Conservation (phyloP, 2,329 filamentous ascomycete genomes). For the Pseudogymnoascus sp. region DNA sequence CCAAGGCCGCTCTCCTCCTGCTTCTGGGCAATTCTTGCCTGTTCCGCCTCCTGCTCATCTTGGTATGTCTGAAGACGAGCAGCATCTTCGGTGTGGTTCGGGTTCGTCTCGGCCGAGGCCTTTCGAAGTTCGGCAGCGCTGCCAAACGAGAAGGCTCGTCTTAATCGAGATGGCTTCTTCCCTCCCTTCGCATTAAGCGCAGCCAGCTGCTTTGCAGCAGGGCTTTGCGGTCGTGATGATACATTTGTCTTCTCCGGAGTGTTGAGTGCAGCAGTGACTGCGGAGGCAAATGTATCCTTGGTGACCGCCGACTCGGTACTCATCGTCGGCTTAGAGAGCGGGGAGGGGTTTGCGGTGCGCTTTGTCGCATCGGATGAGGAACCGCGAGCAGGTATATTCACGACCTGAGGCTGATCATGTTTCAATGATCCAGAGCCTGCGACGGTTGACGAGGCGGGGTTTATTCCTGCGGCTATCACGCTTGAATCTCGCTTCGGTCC, state of each 20-base stretch:
- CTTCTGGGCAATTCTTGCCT: constrained; percentile 81
- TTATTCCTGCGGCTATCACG: constrained; percentile 30
- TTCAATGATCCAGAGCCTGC: constrained; percentile 35
- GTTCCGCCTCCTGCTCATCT: constrained; percentile 71
- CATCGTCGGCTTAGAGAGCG: constrained; percentile 65
- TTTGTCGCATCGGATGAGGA: constrained; percentile 58
- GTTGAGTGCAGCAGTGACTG: constrained; percentile 29
- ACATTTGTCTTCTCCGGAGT: constrained; percentile 20
- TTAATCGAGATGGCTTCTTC: constrained; percentile 72
- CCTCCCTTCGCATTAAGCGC: constrained; percentile 78
- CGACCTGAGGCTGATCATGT: constrained; percentile 46
- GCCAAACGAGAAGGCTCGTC: constrained; percentile 92
- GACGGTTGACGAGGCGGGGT: constrained; percentile 36
- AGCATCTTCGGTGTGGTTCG: constrained; percentile 35
- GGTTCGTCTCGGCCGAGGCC: constrained; percentile 57
- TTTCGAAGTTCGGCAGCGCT: constrained; percentile 85
- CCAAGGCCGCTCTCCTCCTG: constrained; percentile 91
- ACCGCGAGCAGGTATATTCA: constrained; percentile 53
- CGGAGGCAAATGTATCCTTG: constrained; percentile 35
- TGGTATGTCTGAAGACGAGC: constrained; percentile 55
- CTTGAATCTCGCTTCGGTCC: constrained; percentile 51
- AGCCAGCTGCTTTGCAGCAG: constrained; percentile 75
- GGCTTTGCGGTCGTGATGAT: constrained; percentile 30
- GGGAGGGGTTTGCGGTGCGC: constrained; percentile 59
- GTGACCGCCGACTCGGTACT: constrained; percentile 42